Percentiles rank a stretch among this genome's conserved stretches.
These are phyloP conservation scores for Osmozyma mogii DNA, from an alignment of 805 yeast species.

Conservation along the genomic window DNA sequence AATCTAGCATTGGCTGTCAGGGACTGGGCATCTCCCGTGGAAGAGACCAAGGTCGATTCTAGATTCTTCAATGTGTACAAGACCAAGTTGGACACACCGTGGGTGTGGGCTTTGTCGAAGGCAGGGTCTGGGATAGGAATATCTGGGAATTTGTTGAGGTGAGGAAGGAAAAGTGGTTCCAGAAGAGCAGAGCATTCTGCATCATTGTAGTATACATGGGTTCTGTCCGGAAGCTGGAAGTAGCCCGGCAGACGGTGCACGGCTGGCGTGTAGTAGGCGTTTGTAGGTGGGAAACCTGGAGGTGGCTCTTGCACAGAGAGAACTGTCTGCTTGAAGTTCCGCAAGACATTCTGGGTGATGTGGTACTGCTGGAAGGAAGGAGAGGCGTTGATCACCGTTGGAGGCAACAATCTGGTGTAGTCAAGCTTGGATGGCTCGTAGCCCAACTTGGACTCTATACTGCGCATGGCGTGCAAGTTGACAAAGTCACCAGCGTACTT, in stretches of 20 bases:
- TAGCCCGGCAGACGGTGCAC: conserved; percentile 10
- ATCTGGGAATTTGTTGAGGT: conserved; percentile 37
- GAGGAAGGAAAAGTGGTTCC: conserved; percentile 69
- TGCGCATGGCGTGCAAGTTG: conserved; percentile 53
- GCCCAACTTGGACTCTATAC: conserved; percentile 27
- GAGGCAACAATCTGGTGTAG: conserved; percentile 10
- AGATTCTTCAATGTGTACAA: conserved; percentile 28
- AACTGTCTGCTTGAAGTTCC: conserved; percentile 29
- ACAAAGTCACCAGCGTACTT: conserved; percentile 82
- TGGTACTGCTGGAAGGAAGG: conserved; percentile 25
- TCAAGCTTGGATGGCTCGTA: conserved; percentile 9
- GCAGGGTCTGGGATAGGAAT: conserved; percentile 25
- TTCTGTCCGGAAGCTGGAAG: conserved; percentile 56
- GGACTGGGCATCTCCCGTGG: conserved; percentile 12
- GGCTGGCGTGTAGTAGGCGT: conserved; percentile 17
- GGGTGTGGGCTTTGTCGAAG: conserved; percentile 39
- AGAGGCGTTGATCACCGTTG: conserved; percentile 1
- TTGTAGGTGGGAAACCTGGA: conserved; percentile 10
- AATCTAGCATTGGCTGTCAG: conserved; percentile 23
- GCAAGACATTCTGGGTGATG: conserved; percentile 26
- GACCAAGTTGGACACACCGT: conserved; percentile 37
- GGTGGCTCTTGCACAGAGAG: conserved; percentile 18
- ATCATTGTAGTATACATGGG: conserved; percentile 22
- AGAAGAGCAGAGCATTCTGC: conserved; percentile 46
- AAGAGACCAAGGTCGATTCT: conserved; percentile 25